Evolutionary conservation across 1,139 yeast species (phyloP).

Genomic region (Suhomyces terraborum): DNA sequence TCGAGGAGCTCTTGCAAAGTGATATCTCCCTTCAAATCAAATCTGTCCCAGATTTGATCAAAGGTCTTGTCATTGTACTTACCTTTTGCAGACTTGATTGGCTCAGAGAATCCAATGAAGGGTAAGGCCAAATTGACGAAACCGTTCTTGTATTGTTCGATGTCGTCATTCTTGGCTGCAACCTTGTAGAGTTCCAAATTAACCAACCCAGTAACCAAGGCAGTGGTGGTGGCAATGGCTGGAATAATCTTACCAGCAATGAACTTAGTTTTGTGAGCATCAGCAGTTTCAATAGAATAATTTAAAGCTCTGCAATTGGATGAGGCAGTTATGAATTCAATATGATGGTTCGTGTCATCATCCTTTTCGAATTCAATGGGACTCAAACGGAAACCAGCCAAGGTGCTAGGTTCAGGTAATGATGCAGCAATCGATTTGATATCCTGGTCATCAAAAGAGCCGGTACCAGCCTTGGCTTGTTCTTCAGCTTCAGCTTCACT

Average conservation of each 20-base stretch:
- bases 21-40: conserved; percentile 75
- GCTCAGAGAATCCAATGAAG: conserved; percentile 95
- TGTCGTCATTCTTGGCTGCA: conserved; percentile 66
- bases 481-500: conserved; percentile 89
- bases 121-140: conserved; percentile 93
- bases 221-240: conserved; percentile 98
- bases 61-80: conserved; percentile 78
- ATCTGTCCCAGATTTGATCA: conserved; percentile 95
- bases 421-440: conserved; percentile 65
- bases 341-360: conserved; percentile 94
- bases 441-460: conserved; percentile 58
- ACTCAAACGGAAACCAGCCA: conserved; percentile 82
- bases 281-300: conserved; percentile 81
- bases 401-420: conserved; percentile 83
- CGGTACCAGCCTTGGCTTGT: conserved; percentile 52
- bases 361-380: conserved; percentile 97
- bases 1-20: conserved; percentile 77
- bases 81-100: conserved; percentile 80
- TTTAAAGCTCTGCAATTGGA: conserved; percentile 94
- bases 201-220: conserved; percentile 91
- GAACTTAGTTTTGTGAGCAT: conserved; percentile 73
- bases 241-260: conserved; percentile 96
- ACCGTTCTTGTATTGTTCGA: conserved; percentile 93
- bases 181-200: conserved; percentile 91
- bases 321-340: conserved; percentile 95